Evolutionary conservation across 164 flowering plant genomes (phyloP).

Genomic region (Liquidambar formosana): DNA sequence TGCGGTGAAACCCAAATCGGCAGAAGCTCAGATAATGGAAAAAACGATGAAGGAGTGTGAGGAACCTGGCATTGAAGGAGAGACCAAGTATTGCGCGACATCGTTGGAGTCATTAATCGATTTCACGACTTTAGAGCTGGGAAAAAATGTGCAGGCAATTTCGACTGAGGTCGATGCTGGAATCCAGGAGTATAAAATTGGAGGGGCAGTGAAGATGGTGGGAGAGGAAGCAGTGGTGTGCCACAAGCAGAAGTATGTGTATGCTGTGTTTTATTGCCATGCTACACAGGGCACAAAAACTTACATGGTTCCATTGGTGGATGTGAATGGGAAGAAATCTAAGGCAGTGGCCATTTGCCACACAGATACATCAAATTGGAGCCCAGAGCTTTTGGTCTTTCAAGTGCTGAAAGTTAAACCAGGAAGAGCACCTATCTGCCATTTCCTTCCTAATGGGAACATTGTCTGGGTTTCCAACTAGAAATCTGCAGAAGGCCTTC

Average conservation of each 20-base stretch:
- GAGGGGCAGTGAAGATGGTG: constrained; percentile 26
- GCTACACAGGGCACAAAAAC: constrained; percentile 25
- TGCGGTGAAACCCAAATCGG: constrained; percentile 31
- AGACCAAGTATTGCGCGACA: constrained; percentile 51
- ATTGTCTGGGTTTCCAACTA: constrained; percentile 35
- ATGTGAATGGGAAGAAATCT: constrained; percentile 40
- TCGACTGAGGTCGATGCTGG: constrained; percentile 46
- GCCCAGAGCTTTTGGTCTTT: constrained; percentile 54
- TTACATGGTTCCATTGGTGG: constrained; percentile 34
- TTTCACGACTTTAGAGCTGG: constrained; percentile 42
- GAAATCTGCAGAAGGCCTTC: constrained; percentile 18
- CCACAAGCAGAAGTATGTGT: constrained; percentile 43
- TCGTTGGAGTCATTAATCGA: constrained; percentile 51
- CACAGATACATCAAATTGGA: constrained; percentile 46
- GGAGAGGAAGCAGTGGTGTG: constrained; percentile 35
- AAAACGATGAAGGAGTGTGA: constrained; percentile 46
- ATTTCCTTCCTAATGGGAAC: constrained; percentile 53
- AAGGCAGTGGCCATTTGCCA: constrained; percentile 48
- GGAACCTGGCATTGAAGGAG: constrained; percentile 31
- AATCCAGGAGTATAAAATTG: constrained; percentile 33
- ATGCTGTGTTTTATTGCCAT: constrained; percentile 49
- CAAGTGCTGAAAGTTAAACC: constrained; percentile 48
- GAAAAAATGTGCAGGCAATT: constrained; percentile 29
- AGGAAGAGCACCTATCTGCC: constrained; percentile 49
- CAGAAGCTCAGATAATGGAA: constrained; percentile 37